Conservation (phyloP, 768 basidiomycete genomes). For the Rossbeevera mucosa region DNA sequence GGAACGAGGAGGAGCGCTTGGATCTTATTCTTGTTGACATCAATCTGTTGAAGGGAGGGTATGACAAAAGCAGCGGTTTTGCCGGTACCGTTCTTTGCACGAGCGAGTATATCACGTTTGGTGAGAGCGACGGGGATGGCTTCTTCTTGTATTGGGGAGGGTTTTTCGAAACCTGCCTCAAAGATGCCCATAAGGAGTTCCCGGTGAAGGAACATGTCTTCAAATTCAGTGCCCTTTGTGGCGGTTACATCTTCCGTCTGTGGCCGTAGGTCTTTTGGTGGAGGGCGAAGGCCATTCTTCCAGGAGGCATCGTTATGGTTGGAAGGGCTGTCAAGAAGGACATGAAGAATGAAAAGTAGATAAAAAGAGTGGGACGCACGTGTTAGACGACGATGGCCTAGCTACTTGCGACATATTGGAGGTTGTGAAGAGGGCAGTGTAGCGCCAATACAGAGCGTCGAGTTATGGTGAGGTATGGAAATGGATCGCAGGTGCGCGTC, state of each 20-base stretch:
- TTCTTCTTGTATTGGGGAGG: conserved; percentile 98
- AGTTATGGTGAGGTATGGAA: conserved; percentile 10
- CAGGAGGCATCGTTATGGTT: conserved; percentile 42
- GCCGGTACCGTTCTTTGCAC: conserved; percentile 95
- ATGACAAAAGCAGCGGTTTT: conserved; percentile 99
- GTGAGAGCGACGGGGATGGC: conserved; percentile 93
- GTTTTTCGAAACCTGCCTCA: conserved; percentile 95
- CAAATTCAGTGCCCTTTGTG: conserved; percentile 92
- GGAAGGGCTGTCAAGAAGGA: conserved; percentile 18
- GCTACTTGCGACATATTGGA: conserved; percentile 30
- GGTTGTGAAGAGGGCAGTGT: conserved; percentile 6
- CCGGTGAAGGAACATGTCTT: conserved; percentile 87
- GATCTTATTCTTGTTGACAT: conserved; percentile 78
- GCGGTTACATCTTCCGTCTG: conserved; percentile 97
- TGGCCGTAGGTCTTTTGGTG: conserved; percentile 87
- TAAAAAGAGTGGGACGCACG: conserved; percentile 15
- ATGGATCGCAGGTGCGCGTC: conserved; percentile 23
- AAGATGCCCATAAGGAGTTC: conserved; percentile 99
- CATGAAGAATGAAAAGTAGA: conserved; percentile 2
- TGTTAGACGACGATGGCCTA: conserved; percentile 31
- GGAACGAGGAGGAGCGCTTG: conserved; percentile 96
- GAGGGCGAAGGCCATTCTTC: conserved; percentile 76
- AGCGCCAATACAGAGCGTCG: conserved; percentile 14
- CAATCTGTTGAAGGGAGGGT: conserved; percentile 90
- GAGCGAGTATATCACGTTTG: conserved; percentile 90